Evolutionary conservation across 345 rosid species (phyloP).

Genomic region (Hibiscus mutabilis): DNA sequence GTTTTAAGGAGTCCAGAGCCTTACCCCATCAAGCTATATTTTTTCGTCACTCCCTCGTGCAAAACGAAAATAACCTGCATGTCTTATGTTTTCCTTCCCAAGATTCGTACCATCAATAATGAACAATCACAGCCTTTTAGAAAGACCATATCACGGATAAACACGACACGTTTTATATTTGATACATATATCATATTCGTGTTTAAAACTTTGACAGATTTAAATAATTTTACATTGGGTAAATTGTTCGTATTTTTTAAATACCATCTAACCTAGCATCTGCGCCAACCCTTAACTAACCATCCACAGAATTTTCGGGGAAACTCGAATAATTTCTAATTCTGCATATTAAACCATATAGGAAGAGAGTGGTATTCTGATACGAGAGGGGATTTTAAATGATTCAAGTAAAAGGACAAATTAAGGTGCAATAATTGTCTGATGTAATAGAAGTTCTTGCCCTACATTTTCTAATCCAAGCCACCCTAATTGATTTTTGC

Average conservation of each 20-base stretch:
- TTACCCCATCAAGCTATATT: not conserved
- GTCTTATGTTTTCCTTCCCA: not conserved
- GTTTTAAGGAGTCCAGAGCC: not conserved
- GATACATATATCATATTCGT: no score
- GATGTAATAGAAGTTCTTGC: not conserved
- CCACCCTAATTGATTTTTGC: not conserved
- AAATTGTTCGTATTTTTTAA: not conserved
- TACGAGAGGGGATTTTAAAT: not conserved
- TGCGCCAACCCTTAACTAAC: not conserved
- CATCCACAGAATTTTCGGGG: not conserved
- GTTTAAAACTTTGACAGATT: no score
- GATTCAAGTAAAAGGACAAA: not conserved
- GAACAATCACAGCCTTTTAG: not conserved
- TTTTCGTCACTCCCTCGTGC: not conserved
- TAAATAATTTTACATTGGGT: not conserved
- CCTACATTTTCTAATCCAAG: constrained; percentile 9
- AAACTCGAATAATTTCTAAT: not conserved
- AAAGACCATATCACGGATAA: not conserved
- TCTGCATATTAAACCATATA: not conserved
- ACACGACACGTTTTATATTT: no score
- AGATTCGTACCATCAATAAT: not conserved
- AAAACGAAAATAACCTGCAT: not conserved
- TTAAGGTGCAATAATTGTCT: not conserved
- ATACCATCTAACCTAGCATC: not conserved
- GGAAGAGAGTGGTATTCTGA: not conserved